These are phyloP conservation scores for Pleurotus sapidus DNA, from an alignment of 768 basidiomycete species.

Conservation along the genomic window DNA sequence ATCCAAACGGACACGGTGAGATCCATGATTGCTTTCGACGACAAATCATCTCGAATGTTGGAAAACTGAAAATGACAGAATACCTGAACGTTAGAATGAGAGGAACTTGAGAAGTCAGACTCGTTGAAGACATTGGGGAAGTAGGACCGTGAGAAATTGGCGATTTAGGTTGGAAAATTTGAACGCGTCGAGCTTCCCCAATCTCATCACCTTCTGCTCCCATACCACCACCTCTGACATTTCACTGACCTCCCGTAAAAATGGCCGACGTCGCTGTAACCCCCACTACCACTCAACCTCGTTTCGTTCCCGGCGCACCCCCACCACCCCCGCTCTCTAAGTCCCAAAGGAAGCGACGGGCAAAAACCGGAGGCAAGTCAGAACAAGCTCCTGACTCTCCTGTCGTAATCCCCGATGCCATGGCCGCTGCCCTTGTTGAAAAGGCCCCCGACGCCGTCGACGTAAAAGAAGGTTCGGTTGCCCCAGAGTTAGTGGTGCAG, in stretches of 20 bases:
- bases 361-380: conserved; percentile 23
- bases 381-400: conserved; percentile 39
- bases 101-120: too few species aligned
- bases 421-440: conserved; percentile 44
- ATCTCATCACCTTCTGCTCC: conserved; percentile 3
- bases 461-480: conserved; percentile 41
- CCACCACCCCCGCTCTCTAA: conserved; percentile 59
- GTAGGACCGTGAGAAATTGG: conserved; percentile 1
- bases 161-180: background rate
- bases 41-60: too few species aligned
- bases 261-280: conserved; percentile 32
- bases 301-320: conserved; percentile 78
- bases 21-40: too few species aligned
- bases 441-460: conserved; percentile 46
- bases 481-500: conserved; percentile 42
- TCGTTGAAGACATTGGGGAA: background rate
- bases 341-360: conserved; percentile 65
- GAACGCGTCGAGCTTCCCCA: conserved; percentile 12
- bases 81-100: too few species aligned
- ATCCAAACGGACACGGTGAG: too few species aligned
- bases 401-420: conserved; percentile 42
- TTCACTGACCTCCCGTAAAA: conserved; percentile 16
- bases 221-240: conserved; percentile 8
- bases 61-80: too few species aligned
- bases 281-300: conserved; percentile 27